Evolutionary conservation across 2,329 filamentous ascomycete species (phyloP).

Genomic region (Beauveria brongniartii): DNA sequence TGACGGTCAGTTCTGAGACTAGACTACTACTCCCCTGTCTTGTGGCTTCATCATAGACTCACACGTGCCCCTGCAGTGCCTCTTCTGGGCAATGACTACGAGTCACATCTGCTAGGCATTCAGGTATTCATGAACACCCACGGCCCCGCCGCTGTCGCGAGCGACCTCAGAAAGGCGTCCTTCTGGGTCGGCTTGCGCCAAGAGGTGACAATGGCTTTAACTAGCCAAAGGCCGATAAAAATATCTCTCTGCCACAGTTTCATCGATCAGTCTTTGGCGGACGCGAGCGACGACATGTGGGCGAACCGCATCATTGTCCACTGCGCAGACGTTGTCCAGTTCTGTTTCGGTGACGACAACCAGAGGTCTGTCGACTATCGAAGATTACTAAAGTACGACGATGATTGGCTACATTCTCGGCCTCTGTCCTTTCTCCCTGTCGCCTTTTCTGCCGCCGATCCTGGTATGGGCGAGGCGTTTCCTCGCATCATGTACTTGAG

Average conservation of each 20-base stretch:
- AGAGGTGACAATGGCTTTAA: slow-evolving; percentile 50
- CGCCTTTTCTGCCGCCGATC: neutral
- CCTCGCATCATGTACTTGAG: neutral
- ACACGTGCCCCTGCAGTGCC: neutral
- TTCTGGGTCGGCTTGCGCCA: slow-evolving; percentile 52
- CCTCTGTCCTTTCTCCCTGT: neutral
- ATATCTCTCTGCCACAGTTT: neutral
- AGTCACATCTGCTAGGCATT: neutral
- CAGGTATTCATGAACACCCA: neutral
- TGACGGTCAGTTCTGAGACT: neutral
- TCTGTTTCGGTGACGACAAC: slow-evolving; percentile 45
- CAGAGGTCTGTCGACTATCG: slow-evolving; percentile 9
- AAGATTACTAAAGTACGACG: neutral
- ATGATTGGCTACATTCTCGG: neutral
- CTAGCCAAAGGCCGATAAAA: slow-evolving; percentile 34
- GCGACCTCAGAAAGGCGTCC: slow-evolving; percentile 39
- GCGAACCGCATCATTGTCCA: slow-evolving; percentile 54
- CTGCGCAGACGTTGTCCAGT: slow-evolving; percentile 56
- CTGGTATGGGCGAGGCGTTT: neutral
- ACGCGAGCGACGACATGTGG: slow-evolving; percentile 46
- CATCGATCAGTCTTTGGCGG: slow-evolving; percentile 15
- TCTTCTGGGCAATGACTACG: neutral
- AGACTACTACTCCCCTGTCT: neutral
- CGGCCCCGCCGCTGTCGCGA: slow-evolving; percentile 19
- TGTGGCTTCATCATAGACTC: neutral